These are phyloP conservation scores for Trametopsis cervina DNA, from an alignment of 768 basidiomycete genomes.

Conservation along the genomic window DNA sequence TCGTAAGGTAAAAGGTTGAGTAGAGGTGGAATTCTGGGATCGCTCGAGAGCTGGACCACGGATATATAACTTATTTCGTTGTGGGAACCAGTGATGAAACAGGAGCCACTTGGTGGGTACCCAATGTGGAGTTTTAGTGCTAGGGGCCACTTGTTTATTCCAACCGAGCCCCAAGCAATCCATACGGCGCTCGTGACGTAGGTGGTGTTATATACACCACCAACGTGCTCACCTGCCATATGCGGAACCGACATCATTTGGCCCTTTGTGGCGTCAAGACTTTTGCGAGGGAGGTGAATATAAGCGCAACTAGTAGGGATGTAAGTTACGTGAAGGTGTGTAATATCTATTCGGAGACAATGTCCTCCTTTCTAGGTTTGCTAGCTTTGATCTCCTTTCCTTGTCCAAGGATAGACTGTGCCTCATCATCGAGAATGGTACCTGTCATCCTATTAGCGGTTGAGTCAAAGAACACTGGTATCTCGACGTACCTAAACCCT, in stretches of 20 bases:
- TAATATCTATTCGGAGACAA: constrained; percentile 56
- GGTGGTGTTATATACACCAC: background rate
- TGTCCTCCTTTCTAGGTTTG: constrained; percentile 92
- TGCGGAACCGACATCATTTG: background rate
- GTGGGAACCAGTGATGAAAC: constrained; percentile 4
- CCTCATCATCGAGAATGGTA: constrained; percentile 80
- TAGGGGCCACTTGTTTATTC: too few relatives aligned
- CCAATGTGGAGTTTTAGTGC: too few relatives aligned
- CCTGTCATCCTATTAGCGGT: constrained; percentile 33
- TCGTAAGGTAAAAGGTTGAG: background rate
- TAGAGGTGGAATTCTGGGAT: background rate
- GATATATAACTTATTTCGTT: background rate
- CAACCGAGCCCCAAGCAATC: too few relatives aligned
- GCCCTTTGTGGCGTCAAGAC: too few relatives aligned
- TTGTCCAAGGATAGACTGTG: constrained; percentile 75
- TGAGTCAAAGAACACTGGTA: background rate
- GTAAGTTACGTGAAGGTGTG: too few relatives aligned
- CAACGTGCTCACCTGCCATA: background rate
- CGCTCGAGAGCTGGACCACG: background rate
- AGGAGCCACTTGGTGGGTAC: background rate
- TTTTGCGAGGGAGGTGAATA: too few relatives aligned
- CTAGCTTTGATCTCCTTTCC: constrained; percentile 75
- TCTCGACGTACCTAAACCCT: constrained; percentile 62
- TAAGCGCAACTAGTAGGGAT: too few relatives aligned
- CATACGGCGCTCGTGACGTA: too few relatives aligned